Percentiles rank a stretch among this genome's conserved stretches.
These are phyloP conservation scores for Cladosporium sp. DNA, from an alignment of 2,329 filamentous ascomycete species.

Conservation along the genomic window DNA sequence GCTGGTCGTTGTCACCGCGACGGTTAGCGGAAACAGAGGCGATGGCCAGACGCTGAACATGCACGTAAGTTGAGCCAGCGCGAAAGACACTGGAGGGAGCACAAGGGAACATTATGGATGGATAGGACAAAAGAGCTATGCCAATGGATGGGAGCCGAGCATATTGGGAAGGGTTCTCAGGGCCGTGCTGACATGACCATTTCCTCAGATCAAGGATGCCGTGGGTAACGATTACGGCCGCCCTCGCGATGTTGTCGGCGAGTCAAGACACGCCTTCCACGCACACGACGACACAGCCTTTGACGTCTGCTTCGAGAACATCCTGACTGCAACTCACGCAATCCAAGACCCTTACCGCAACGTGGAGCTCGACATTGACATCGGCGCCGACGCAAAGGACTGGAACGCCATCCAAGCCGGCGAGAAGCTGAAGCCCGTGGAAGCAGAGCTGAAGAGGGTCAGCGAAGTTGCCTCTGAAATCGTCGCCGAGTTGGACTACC, in stretches of 20 bases:
- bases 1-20: slow-evolving; percentile 91
- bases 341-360: slow-evolving; percentile 56
- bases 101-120: background rate
- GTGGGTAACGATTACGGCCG: slow-evolving; percentile 93
- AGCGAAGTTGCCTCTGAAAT: slow-evolving; percentile 88
- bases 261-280: slow-evolving; percentile 90
- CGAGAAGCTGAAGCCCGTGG: slow-evolving; percentile 94
- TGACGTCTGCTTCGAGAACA: slow-evolving; percentile 23
- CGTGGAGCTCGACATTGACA: slow-evolving; percentile 90
- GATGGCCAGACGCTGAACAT: slow-evolving; percentile 94
- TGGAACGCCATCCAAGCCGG: slow-evolving; percentile 93
- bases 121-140: background rate
- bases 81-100: background rate
- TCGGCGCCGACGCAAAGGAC: slow-evolving; percentile 94
- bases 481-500: slow-evolving; percentile 93
- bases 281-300: slow-evolving; percentile 70
- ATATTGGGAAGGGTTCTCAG: too few relatives aligned
- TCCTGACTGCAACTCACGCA: slow-evolving; percentile 49
- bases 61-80: slow-evolving; percentile 60
- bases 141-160: too few relatives aligned
- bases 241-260: slow-evolving; percentile 85
- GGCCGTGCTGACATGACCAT: slow-evolving; percentile 1
- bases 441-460: slow-evolving; percentile 87
- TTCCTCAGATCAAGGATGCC: slow-evolving; percentile 77
- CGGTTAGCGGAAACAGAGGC: slow-evolving; percentile 74